Conservation (phyloP, 768 basidiomycete genomes). For the Auriscalpium vulgare region DNA sequence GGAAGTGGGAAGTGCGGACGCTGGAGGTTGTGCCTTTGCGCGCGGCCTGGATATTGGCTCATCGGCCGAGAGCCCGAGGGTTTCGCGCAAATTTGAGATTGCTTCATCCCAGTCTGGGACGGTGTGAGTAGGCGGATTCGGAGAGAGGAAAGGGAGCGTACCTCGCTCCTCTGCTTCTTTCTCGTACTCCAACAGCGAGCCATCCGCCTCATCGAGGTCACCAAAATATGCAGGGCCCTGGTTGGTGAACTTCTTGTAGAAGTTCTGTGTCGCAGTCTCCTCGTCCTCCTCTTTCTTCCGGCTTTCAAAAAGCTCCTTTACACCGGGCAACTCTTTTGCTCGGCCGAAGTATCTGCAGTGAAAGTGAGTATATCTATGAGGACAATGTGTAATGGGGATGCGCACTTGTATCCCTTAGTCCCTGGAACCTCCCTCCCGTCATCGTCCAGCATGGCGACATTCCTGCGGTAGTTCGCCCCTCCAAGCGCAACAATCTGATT, state of each 20-base stretch:
- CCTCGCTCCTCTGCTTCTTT: conserved; percentile 64
- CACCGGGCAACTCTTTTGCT: conserved; percentile 92
- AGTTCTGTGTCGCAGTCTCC: conserved; percentile 66
- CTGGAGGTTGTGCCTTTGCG: conserved; percentile 18
- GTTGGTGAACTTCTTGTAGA: conserved; percentile 83
- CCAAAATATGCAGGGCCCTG: conserved; percentile 89
- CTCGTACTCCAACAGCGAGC: conserved; percentile 65
- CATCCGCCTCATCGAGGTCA: conserved; percentile 76
- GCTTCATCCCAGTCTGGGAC: conserved; percentile 3
- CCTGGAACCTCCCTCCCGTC: conserved; percentile 96
- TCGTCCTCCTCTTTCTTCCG: conserved; percentile 84
- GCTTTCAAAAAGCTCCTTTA: conserved; percentile 88
- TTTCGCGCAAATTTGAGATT: conserved; percentile 3
- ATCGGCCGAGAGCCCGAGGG: conserved; percentile 24
- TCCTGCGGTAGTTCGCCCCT: conserved; percentile 92
- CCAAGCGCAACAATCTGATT: conserved; percentile 95
- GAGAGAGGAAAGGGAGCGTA: conserved; percentile 18
- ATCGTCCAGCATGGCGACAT: conserved; percentile 89
- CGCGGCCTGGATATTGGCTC: conserved; percentile 44
- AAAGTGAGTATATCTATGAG: not conserved
- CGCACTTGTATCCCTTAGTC: conserved; percentile 93
- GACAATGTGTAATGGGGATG: not conserved
- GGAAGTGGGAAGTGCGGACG: conserved; percentile 19
- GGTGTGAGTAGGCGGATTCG: not conserved
- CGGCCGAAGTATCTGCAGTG: conserved; percentile 86